phyloP scores from a whole-genome alignment of 345 rosid genomes.

The Salix dunnii region DNA sequence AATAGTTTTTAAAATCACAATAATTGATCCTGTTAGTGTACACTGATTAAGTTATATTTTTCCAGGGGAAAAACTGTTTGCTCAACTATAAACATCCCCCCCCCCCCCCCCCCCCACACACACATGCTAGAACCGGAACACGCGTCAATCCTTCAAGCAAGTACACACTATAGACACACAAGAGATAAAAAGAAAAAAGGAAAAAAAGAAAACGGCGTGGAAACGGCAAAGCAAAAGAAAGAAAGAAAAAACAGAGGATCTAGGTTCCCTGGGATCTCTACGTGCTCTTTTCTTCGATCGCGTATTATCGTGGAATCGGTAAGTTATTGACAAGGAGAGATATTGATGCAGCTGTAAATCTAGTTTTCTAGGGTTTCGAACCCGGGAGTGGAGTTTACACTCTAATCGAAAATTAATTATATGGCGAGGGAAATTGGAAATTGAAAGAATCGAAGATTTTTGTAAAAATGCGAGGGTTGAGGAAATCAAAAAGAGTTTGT shows the following conservation, averaged over 20 bases:
- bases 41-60: background rate
- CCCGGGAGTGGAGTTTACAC: background rate
- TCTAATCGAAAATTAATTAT: constrained; percentile 2
- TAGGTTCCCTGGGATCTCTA: constrained; percentile 59
- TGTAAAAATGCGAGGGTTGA: constrained; percentile 74
- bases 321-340: constrained; percentile 10
- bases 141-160: background rate
- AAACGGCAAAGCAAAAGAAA: constrained; percentile 20
- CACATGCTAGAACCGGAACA: background rate
- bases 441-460: constrained; percentile 30
- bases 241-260: constrained; percentile 38
- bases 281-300: constrained; percentile 6
- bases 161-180: background rate
- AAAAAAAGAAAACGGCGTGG: constrained; percentile 4
- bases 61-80: background rate
- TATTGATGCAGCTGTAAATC: constrained; percentile 2
- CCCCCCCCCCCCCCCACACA: too few relatives aligned
- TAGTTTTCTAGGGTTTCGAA: constrained; percentile 23
- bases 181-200: background rate
- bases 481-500: constrained; percentile 76
- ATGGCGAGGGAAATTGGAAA: constrained; percentile 17
- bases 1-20: background rate
- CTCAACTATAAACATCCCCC: too few relatives aligned
- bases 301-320: constrained; percentile 14
- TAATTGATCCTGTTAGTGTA: background rate